Percentiles rank a stretch among this genome's conserved stretches.
Evolutionary conservation across 2,329 filamentous ascomycete genomes (phyloP).

Genomic region (Trichoderma semiorbis): DNA sequence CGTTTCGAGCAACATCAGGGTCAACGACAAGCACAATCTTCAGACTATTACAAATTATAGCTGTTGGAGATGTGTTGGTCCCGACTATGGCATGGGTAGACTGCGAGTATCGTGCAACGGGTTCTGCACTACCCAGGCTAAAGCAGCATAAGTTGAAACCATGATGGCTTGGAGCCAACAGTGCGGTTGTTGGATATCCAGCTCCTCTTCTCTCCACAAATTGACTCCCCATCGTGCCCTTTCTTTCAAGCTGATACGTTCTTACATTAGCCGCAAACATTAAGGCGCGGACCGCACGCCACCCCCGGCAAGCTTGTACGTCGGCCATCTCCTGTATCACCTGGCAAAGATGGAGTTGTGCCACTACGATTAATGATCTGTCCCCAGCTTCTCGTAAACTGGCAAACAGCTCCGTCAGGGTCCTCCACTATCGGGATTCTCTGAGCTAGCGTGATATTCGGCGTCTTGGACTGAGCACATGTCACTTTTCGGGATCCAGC

Average conservation of each 20-base stretch:
- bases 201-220: background rate
- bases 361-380: background rate
- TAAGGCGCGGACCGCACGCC: background rate
- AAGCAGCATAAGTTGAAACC: background rate
- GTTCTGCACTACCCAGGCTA: background rate
- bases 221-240: background rate
- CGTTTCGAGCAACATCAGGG: background rate
- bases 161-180: background rate
- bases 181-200: background rate
- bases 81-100: background rate
- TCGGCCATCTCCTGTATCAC: background rate
- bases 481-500: background rate
- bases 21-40: background rate
- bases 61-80: background rate
- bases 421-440: background rate
- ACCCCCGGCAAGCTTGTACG: background rate
- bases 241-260: background rate
- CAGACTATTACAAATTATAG: background rate
- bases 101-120: background rate
- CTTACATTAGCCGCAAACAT: background rate
- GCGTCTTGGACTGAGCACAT: background rate
- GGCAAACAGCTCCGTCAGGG: background rate
- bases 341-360: background rate
- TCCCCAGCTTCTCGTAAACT: background rate
- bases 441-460: background rate